Base-by-base conservation (phyloP, 106 monocot species). In the Platanthera zijinensis region DNA sequence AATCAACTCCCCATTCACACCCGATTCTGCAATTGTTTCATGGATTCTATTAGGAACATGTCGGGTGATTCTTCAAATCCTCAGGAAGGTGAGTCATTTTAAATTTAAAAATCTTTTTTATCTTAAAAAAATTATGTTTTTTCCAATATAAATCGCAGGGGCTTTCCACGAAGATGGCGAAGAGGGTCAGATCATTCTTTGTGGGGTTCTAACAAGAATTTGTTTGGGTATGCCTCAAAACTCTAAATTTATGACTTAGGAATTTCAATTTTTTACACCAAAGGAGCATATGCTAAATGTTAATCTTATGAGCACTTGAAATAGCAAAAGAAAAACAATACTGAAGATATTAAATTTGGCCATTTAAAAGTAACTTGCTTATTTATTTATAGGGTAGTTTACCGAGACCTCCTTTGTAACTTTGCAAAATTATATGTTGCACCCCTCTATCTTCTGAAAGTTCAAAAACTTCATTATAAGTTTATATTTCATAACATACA, bases 201-300 rank as follows among this genome's bases (percentile, higher is more conserved):
- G 15, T 70, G 70, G 70, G 70, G n/a, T 0, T 70, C 70, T 48
- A 70, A 48, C 4, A 70, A 39, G 48, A 70, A 46, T 70, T 70
- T 70, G 70, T 70, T 70, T 70, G 70, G 70, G 70, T 70, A 70
- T 70, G 70, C 4, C 17, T 4, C 48, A 48, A 7, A 70, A 11
- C 70, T 70, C 48, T 15, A 70, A 70, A 7, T 32, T 2, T 32
- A 32, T 0, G 32, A n/a, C 6, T 59, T 54, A 17, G 54, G 4
- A 14, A 54, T 54, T 14, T 2, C 13, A 54, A 54, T 14, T 54
- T 0, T 12, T 54, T 12, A n/a, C 54, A 54, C 11, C 54, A 54
- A 12, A 54, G 0, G 17, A 54, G 54, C 54, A 14, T 12, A 19
- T 59, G 3, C 19, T 59, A 17, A 59, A 17, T 18, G n/a, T 18